Base-by-base conservation (phyloP, 2,329 filamentous ascomycete species). In the Botrytis sinoallii region DNA sequence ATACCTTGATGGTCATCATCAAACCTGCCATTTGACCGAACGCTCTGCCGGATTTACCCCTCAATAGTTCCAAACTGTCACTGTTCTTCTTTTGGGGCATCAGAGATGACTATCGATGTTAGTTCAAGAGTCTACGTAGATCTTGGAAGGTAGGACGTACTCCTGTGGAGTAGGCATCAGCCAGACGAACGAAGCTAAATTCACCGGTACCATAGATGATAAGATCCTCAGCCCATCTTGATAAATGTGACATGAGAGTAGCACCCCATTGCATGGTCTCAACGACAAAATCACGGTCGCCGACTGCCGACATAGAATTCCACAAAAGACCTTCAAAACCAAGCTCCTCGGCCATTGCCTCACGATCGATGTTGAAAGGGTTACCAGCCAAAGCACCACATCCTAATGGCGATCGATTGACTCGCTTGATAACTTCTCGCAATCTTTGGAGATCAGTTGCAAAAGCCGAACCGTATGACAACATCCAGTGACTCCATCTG, bases 21-120 rank as follows among this genome's bases (percentile, higher is more conserved):
- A 96, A 84, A 55, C 93, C 93, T 8, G 92, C 88, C 89, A 95
- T 92, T 77, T 94, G 91, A 40, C 93, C 94, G 80, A 97, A 95
- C 5, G 90, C 88, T 74, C 92, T 87, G 1, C 93, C 93, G 44
- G 87, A 86, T 85, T 95, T 95, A 70, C 93, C 93, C n/a, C 93
- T 88, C 74, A 95, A 87, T 52, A 95, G 85, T 79, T 93, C 86
- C 32, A 95, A 85, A 59, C 88, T 90, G 83, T 95, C 93, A 2
- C 88, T 87, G 83, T 95, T 95, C 86, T 94, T 94, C 88, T 95
- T 95, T 81, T 96, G 79, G 59, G 80, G 80, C 80, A 81, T 81
- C 46, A 81, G 75, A 40, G 79, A 81, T 64, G 69, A 68, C 71
- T 72, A 25, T 40, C 40, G 71, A 77, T 22, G 46, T 70, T 74